Evolutionary conservation across 805 yeast species (phyloP), one percentile per base, ranked within the genome.

Genomic region (Yarrowia sp.): DNA sequence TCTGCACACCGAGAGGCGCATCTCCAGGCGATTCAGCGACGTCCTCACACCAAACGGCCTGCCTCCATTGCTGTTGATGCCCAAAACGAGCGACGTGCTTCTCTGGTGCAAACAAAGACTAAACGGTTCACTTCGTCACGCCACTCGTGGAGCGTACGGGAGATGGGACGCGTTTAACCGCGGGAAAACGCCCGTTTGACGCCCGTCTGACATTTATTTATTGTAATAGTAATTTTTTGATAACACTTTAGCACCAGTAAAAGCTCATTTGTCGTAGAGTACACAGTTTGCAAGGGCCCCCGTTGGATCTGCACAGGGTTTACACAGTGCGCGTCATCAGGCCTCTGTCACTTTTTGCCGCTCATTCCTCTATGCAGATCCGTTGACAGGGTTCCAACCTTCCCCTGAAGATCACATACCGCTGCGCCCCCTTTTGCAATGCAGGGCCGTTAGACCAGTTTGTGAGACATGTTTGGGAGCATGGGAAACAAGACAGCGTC

Each of bases 381-480:
- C 15, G 33, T 14, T 8, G 43, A 36, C 43, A 51, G 42, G 61
- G 61, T 55, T 41, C 7, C 41, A 55, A 55, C 47, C 47, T 55
- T 55, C 61, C 61, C 61, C 61, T 55, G 61, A 41, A 55, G 47
- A 55, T 51, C 58, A n/a, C 33, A 36, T 51, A 51, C 33, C 41
- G 43, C 58, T 51, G 58, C 58, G 58, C 58, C 58, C 38, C 58
- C 58, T 51, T 50, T 35, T 8, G 33, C 22, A 8, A 42, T 57
- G 63, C 58, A 41, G 63, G 55, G 55, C 32, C 41, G 15, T 6
- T 31, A 3, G 1, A 22, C 7, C 5, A 2, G 8, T 28, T 32
- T 32, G 15, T 32, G 28, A 32, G 33, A 47, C 39, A 10, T 8
- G 3, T 5, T 15, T 9, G 6, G 28, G 8, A 2, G 38, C n/a